These are phyloP conservation scores for Ophiostoma populinum DNA, from an alignment of 2,329 filamentous ascomycete genomes.

Conservation along the genomic window DNA sequence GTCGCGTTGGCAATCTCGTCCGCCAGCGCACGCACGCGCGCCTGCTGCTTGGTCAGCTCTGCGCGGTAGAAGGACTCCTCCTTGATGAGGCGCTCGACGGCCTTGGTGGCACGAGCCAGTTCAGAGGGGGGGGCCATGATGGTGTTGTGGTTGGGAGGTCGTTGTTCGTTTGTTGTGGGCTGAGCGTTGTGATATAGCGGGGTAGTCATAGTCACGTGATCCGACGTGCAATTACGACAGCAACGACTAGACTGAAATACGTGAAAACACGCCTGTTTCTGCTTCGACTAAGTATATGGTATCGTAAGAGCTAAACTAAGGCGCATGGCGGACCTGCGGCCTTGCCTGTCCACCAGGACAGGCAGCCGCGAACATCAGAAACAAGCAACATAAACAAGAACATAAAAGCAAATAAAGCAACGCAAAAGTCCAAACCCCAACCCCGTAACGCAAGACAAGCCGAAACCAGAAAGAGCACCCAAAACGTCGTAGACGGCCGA, in stretches of 20 bases:
- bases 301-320: no score
- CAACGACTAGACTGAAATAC: no score
- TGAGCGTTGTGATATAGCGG: neutral
- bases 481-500: neutral
- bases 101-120: conserved; percentile 62
- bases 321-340: no score
- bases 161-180: neutral
- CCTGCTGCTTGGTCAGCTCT: conserved; percentile 61
- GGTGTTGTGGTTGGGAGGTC: no score
- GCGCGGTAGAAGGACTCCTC: conserved; percentile 84
- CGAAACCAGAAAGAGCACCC: neutral
- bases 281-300: no score
- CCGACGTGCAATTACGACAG: no score
- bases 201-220: no score
- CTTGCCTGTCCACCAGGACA: neutral
- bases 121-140: conserved; percentile 60
- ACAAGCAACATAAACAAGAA: neutral
- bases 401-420: no score
- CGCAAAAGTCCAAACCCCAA: neutral
- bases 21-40: conserved; percentile 51
- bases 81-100: conserved; percentile 71
- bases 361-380: neutral
- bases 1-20: conserved; percentile 32
- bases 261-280: no score
- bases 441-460: neutral